phyloP scores from a whole-genome alignment of 331 rosid species.

The Phaseolus coccineus region DNA sequence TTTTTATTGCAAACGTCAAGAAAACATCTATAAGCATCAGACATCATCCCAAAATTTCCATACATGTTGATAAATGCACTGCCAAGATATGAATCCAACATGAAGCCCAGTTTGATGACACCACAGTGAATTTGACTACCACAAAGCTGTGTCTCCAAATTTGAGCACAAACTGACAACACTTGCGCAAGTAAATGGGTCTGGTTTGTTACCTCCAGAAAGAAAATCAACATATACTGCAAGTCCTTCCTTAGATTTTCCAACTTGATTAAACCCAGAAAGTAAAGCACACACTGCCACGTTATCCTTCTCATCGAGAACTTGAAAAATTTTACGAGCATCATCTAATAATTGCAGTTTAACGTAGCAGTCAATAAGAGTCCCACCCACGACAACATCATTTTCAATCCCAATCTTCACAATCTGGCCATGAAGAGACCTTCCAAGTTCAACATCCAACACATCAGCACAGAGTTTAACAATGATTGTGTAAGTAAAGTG shows the following conservation, averaged over 20 bases:
- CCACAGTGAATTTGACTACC: conserved; percentile 54
- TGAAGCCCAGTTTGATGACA: conserved; percentile 49
- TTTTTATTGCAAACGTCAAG: conserved; percentile 45
- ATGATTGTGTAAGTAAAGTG: conserved; percentile 45
- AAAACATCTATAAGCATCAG: conserved; percentile 51
- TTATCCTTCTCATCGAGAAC: conserved; percentile 54
- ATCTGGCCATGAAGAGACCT: conserved; percentile 51
- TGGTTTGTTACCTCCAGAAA: conserved; percentile 50
- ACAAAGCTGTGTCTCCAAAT: conserved; percentile 32
- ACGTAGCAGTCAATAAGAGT: conserved; percentile 51
- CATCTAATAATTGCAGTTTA: conserved; percentile 46
- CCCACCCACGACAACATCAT: conserved; percentile 51
- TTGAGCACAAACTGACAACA: conserved; percentile 52
- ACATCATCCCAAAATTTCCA: conserved; percentile 53
- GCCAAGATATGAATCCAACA: conserved; percentile 53
- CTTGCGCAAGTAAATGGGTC: conserved; percentile 49
- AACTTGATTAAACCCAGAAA: conserved; percentile 54
- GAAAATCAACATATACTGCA: conserved; percentile 42
- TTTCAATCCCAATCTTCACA: conserved; percentile 51
- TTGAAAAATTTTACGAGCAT: conserved; percentile 44
- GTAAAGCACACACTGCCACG: conserved; percentile 50
- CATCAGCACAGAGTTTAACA: conserved; percentile 48
- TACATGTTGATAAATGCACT: conserved; percentile 59
- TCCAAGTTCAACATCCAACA: conserved; percentile 49
- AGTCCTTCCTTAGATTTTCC: conserved; percentile 50